Evolutionary conservation across 2,329 filamentous ascomycete genomes (phyloP).

Genomic region (Trichoderma guizhouense): DNA sequence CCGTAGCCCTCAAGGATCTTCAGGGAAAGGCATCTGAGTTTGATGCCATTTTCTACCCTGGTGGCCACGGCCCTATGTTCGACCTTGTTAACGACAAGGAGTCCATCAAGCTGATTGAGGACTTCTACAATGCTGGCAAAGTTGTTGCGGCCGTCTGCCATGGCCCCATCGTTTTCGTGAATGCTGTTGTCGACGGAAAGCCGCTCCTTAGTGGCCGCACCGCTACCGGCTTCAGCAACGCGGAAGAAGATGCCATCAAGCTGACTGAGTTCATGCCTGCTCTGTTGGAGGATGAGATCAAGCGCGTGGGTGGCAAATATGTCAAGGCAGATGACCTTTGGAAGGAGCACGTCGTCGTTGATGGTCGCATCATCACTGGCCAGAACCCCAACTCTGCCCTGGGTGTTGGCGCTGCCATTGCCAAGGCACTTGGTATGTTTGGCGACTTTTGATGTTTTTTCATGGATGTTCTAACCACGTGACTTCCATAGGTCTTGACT

Average conservation of each 20-base stretch:
- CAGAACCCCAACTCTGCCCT: constrained; percentile 49
- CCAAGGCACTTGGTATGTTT: neutral
- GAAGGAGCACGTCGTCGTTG: constrained; percentile 42
- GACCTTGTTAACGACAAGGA: neutral
- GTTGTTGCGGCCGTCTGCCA: neutral
- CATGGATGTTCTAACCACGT: neutral
- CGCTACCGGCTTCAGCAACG: constrained; percentile 58
- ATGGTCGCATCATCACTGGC: constrained; percentile 48
- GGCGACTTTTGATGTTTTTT: neutral
- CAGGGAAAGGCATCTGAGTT: neutral
- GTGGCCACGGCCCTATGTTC: neutral
- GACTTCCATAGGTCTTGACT: neutral
- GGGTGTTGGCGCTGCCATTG: constrained; percentile 39
- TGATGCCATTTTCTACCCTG: neutral
- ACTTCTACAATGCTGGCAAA: neutral
- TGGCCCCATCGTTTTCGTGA: neutral
- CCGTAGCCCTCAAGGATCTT: neutral
- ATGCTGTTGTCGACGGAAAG: neutral
- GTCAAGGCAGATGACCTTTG: constrained; percentile 48
- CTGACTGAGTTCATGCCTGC: neutral
- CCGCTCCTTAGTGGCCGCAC: neutral
- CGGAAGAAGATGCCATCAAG: constrained; percentile 41
- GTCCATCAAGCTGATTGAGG: neutral
- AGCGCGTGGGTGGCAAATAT: constrained; percentile 45
- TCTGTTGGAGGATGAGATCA: constrained; percentile 47